These are phyloP conservation scores for Lophiostoma macrostomum DNA, from an alignment of 495 filamentous ascomycete genomes.

Conservation along the genomic window DNA sequence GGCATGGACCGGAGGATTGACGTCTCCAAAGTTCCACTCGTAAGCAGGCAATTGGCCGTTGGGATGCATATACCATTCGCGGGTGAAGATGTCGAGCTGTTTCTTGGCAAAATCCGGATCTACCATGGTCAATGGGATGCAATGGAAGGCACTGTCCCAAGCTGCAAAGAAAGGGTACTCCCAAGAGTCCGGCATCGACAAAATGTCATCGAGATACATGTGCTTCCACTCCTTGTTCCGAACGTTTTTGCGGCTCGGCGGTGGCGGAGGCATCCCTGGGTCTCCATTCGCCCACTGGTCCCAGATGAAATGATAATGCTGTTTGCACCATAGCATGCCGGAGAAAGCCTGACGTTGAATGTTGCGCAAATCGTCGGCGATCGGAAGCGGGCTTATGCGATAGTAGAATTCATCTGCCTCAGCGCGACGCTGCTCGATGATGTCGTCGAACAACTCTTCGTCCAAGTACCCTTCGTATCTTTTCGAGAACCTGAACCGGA, in stretches of 20 bases:
- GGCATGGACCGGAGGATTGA: constrained; percentile 94
- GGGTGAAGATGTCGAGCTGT: constrained; percentile 89
- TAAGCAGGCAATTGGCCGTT: constrained; percentile 91
- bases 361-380: constrained; percentile 91
- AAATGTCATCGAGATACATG: constrained; percentile 85
- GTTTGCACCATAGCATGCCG: constrained; percentile 98
- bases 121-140: constrained; percentile 92
- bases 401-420: constrained; percentile 97
- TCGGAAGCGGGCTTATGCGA: constrained; percentile 86
- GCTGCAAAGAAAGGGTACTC: constrained; percentile 98
- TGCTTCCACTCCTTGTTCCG: constrained; percentile 91
- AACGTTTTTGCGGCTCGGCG: constrained; percentile 71
- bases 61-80: constrained; percentile 99
- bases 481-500: constrained; percentile 82
- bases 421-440: constrained; percentile 76
- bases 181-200: constrained; percentile 98
- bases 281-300: constrained; percentile 92
- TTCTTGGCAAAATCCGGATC: constrained; percentile 97
- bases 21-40: constrained; percentile 98
- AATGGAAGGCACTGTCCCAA: constrained; percentile 97
- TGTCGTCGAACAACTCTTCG: constrained; percentile 87
- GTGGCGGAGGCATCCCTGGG: constrained; percentile 73
- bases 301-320: constrained; percentile 95
- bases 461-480: constrained; percentile 71
- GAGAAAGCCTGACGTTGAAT: constrained; percentile 92